Base-by-base conservation (phyloP, 2,329 filamentous ascomycete genomes). In the Penicillium decumbens region DNA sequence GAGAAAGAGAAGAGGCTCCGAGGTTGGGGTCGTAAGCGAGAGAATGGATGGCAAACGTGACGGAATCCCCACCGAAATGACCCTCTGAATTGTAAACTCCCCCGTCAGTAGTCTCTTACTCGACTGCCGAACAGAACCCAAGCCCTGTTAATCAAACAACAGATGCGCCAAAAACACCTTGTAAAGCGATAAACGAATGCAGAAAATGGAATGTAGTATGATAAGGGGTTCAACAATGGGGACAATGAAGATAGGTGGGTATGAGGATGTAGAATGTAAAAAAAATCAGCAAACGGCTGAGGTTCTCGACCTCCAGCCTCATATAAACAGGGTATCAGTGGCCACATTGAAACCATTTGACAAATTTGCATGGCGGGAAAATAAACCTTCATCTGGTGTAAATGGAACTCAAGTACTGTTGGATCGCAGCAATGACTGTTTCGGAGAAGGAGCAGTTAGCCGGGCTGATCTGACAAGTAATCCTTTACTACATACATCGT, bases 381-480 rank as follows among this genome's bases (percentile, higher is more conserved):
- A 56, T 55, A 58, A 57, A 61, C 62, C 55, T 53, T 53, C 55
- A 62, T 59, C 49, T 41, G 54, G 27, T 51, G 54, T 51, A 56
- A 44, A 44, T 56, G 37, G 45, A 55, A 56, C 73, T 66, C 45
- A 78, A 60, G 71, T 75, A 65, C 75, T 78, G 59, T 77, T 75
- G 49, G 75, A 76, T 54, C 75, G 71, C 55, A 77, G 64, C 46
- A 77, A 59, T 54, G 75, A 66, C 69, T 73, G 56, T 35, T 58
- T 49, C 41, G 41, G 30, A 40, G 15, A 37, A 20, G 29, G 24
- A 32, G 25, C 15, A 43, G 43, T 46, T 47, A 51, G 49, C 30
- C 15, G 10, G 41, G 37, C 18, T 45, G 49, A 23, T 48, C 30
- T 20, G 24, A n/a, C 32, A 46, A 37, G 9, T 15, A 46, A 24